Evolutionary conservation across 139 green algal species (phyloP), one percentile per base, ranked within the genome.

Genomic region (Picochlorum sp.): DNA sequence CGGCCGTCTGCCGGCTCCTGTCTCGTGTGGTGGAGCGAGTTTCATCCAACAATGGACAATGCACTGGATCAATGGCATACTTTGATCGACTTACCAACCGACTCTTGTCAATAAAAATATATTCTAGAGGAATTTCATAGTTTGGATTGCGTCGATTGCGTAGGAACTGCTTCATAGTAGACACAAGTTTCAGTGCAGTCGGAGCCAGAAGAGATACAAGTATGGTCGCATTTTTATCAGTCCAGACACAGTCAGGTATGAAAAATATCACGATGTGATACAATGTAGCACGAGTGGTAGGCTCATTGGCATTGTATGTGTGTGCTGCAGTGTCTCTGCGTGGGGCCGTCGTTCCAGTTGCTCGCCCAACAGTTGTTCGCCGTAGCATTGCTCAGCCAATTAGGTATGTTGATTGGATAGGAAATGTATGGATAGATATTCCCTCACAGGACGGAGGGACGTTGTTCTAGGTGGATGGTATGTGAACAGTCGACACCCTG

Each of bases 381-480:
- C 47, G 47, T 54, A 54, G 47, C 47, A 21, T 54, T 54, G 47
- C 47, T 54, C 47, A 54, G 47, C 47, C 47, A 54, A 21, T 54
- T 20, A 54, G 47, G 47, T 54, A 21, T 21, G 47, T 21, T 26
- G 16, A 21, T 54, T 54, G 5, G 10, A 45, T 20, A 13, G 2
- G 2, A 10, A 3, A 16, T 65, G 2, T 57, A 20, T 18, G 21
- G 28, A 30, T 30, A 30, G 0, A 30, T 5, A 30, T 30, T 30
- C 28, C 0, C 4, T 30, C 28, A 30, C 28, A 30, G 28, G 24
- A 28, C 24, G 24, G 28, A 30, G 28, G 28, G 28, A 5, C 28
- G 28, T 30, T 0, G 28, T 30, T 3, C 28, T 5, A 4, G 28
- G 28, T 30, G 16, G 6, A 51, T 20, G 16, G 45, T 51, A 51